Base-by-base conservation (phyloP, 148 eudicot species). In the Pouteria glomerata region DNA sequence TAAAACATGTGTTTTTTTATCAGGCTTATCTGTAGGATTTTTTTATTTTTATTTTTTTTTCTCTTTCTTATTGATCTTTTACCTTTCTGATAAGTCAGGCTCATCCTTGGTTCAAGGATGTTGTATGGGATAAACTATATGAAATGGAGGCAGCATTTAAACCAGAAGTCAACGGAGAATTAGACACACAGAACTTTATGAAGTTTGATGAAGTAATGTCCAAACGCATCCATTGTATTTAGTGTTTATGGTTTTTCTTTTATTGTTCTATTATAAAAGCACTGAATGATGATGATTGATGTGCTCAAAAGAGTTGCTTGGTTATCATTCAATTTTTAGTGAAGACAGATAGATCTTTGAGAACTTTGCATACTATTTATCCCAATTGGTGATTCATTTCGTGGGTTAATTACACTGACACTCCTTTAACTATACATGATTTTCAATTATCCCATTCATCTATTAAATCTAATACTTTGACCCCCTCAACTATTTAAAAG, bases 121-220 rank as follows among this genome's bases (percentile, higher is more conserved):
- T 89, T 71, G 85, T 57, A 70, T 94, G 98, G 98, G 98, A 94
- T 79, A 86, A 84, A 77, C 79, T 94, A 30, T 94, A 94, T 77
- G 98, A 94, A 69, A 86, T 83, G 91, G 98, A 87, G 44, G 98
- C 98, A 66, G 97, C 98, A 48, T 94, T 82, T 69, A 83, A 74
- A 78, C 98, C 98, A 21, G 91, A 94, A 80, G 97, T 94, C 72
- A 86, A 86, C 70, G 98, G 86, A 61, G 98, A 94, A 83, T 81
- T 94, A 69, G 98, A 94, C 77, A 94, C 98, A 60, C 97, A 88
- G 63, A 94, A 94, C 82, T 94, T 94, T 72, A 94, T 94, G 97
- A 94, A 94, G 73, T 94, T 89, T 75, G 97, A 94, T 83, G 98
- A 94, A 85, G 98, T 94, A 91, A 61, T 63, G 57, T 53, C 61